A percentile compares a stretch with the other conserved stretches of the same genome.
phyloP scores from a whole-genome alignment of 768 basidiomycete species.

The Kwoniella heveanensis region DNA sequence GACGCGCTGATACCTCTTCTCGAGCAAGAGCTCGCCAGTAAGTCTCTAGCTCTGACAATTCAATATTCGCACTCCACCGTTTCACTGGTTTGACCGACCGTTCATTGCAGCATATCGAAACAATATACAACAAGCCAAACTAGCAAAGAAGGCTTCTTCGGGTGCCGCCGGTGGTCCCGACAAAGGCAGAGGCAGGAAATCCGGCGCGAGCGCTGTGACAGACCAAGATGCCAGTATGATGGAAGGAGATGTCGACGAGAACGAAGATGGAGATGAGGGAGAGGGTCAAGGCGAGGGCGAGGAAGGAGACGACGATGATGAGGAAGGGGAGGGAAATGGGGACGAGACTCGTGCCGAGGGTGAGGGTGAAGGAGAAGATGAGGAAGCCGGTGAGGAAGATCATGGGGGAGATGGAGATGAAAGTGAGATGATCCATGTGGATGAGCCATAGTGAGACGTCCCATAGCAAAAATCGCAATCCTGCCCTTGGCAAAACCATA shows the following conservation, averaged over 20 bases:
- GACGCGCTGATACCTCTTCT: constrained; percentile 41
- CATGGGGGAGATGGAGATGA: constrained; percentile 2
- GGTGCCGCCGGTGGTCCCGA: constrained; percentile 16
- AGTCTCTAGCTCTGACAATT: constrained; percentile 21
- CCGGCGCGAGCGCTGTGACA: constrained; percentile 16
- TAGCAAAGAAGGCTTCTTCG: constrained; percentile 22
- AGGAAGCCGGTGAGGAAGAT: constrained; percentile 13
- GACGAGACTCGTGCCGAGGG: constrained; percentile 56
- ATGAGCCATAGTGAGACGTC: neutral
- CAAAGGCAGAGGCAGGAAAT: constrained; percentile 24
- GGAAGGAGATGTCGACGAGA: constrained; percentile 30
- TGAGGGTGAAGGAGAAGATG: constrained; percentile 52
- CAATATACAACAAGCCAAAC: constrained; percentile 38
- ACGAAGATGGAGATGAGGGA: constrained; percentile 46
- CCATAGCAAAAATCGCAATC: constrained; percentile 1
- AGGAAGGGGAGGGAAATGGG: constrained; percentile 46
- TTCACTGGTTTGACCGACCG: neutral
- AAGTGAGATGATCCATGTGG: neutral
- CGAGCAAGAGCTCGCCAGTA: constrained; percentile 49
- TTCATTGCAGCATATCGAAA: constrained; percentile 48
- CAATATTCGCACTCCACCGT: neutral
- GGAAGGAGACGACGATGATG: constrained; percentile 41
- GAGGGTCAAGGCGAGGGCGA: constrained; percentile 37
- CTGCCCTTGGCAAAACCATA: too few relatives aligned
- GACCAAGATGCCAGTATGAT: constrained; percentile 1